phyloP scores from a whole-genome alignment of 306 rosid species.

The Alnus rubra region DNA sequence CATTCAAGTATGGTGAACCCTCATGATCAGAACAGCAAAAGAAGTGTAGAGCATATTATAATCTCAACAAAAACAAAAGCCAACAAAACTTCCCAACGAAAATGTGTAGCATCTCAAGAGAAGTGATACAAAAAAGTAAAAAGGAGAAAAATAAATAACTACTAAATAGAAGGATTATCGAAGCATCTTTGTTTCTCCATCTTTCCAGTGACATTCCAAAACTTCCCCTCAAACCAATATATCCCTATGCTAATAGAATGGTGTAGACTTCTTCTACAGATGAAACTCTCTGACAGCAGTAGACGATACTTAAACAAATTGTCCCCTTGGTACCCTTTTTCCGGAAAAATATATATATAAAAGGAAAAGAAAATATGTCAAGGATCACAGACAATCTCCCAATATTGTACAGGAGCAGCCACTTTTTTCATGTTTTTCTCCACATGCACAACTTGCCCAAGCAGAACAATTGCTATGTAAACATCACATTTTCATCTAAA shows the following conservation, averaged over 20 bases:
- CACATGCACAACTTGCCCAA: not conserved
- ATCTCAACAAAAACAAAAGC: not conserved
- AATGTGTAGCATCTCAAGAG: not conserved
- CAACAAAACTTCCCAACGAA: not conserved
- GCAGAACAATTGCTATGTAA: not conserved
- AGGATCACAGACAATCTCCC: not conserved
- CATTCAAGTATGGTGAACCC: too few species aligned
- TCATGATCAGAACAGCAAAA: too few species aligned
- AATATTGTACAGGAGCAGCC: not conserved
- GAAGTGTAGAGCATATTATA: not conserved
- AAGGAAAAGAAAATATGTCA: not conserved
- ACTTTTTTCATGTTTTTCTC: not conserved
- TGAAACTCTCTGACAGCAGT: not conserved
- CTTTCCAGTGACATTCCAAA: not conserved
- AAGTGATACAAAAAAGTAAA: not conserved
- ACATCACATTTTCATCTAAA: not conserved
- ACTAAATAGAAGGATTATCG: not conserved
- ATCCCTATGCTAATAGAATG: not conserved
- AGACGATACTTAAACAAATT: not conserved
- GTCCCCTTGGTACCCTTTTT: not conserved
- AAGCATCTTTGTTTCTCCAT: not conserved
- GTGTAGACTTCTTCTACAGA: not conserved
- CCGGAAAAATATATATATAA: too few species aligned
- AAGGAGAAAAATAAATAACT: not conserved
- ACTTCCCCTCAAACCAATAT: not conserved